Conservation (phyloP, 2,329 filamentous ascomycete genomes). For the Diaporthe eres region DNA sequence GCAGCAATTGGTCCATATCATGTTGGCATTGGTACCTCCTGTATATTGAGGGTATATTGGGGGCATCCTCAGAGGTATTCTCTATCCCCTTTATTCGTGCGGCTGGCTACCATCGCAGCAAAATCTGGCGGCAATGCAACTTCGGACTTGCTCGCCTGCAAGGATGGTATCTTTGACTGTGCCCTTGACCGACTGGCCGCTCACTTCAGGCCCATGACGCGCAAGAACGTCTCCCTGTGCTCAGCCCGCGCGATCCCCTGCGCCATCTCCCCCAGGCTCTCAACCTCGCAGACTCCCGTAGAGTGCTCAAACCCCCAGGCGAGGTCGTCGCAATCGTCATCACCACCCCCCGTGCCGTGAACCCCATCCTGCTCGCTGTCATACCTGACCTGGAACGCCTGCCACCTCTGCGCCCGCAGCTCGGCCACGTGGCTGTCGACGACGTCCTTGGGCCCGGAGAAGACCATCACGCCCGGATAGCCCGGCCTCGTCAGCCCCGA, state of each 20-base stretch:
- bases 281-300: background rate
- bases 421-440: slow-evolving; percentile 17
- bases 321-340: background rate
- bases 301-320: background rate
- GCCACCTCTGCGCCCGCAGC: slow-evolving; percentile 18
- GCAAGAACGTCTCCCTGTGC: slow-evolving; percentile 14
- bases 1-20: background rate
- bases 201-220: slow-evolving; percentile 22
- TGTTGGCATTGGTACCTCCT: background rate
- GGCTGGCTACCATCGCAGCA: background rate
- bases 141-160: background rate
- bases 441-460: background rate
- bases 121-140: background rate
- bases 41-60: background rate
- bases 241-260: background rate
- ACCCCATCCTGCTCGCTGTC: background rate
- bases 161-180: background rate
- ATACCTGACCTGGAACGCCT: slow-evolving; percentile 26
- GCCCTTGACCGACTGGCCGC: background rate
- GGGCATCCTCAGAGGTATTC: background rate
- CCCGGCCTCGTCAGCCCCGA: slow-evolving; percentile 14
- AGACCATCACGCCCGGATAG: slow-evolving; percentile 4
- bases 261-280: slow-evolving; percentile 10
- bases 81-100: background rate
- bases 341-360: background rate